Evolutionary conservation across 2,329 filamentous ascomycete genomes (phyloP).

Genomic region (Pseudogymnoascus sp.): DNA sequence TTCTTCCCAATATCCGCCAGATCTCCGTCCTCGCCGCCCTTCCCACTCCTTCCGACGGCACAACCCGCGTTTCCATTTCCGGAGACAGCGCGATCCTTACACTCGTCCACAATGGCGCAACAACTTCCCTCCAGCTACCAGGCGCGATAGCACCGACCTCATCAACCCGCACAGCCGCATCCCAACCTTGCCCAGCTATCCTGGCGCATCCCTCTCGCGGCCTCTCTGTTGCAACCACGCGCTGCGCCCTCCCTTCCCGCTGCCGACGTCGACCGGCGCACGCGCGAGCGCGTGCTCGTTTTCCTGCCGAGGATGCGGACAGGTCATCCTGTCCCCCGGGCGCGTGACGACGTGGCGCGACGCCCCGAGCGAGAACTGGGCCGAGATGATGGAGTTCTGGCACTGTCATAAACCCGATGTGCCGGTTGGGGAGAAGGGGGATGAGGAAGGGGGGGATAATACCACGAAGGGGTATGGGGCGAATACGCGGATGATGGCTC

Average conservation of each 20-base stretch:
- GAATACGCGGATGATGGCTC: conserved; percentile 63
- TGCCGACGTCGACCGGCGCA: conserved; percentile 49
- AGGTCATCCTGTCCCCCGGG: conserved; percentile 33
- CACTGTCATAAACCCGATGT: conserved; percentile 91
- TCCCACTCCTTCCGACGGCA: conserved; percentile 30
- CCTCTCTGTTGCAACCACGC: conserved; percentile 15
- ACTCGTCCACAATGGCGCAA: conserved; percentile 43
- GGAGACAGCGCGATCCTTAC: conserved; percentile 40
- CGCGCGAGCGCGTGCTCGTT: conserved; percentile 32
- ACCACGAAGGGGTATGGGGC: conserved; percentile 76
- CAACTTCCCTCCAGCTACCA: conserved; percentile 33
- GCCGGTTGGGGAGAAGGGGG: conserved; percentile 29
- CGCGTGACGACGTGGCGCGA: conserved; percentile 69
- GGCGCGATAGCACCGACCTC: conserved; percentile 25
- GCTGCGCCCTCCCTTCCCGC: conserved; percentile 13
- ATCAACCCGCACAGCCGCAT: conserved; percentile 16
- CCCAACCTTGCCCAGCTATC: conserved; percentile 34
- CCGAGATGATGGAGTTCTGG: conserved; percentile 99
- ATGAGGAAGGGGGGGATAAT: conserved; percentile 29
- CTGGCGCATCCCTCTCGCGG: conserved; percentile 47
- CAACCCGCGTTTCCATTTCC: conserved; percentile 33
- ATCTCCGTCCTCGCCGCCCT: conserved; percentile 53
- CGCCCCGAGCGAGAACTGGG: conserved; percentile 93
- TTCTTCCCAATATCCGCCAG: conserved; percentile 58
- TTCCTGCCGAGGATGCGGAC: conserved; percentile 38